These are phyloP conservation scores for Betula pendula DNA, from an alignment of 306 rosid genomes.

Conservation along the genomic window DNA sequence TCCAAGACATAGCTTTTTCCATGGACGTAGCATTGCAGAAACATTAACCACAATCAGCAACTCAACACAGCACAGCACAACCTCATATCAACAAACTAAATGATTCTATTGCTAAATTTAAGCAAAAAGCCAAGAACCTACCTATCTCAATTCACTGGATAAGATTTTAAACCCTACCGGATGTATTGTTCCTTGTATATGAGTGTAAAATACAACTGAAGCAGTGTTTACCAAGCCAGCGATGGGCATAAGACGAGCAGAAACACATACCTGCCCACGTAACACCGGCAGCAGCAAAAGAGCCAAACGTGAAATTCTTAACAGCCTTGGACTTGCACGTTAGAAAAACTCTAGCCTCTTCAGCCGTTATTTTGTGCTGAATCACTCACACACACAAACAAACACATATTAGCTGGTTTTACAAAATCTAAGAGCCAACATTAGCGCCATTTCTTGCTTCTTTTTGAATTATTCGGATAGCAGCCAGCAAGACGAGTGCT, in stretches of 20 bases:
- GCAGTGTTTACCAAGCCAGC: background rate
- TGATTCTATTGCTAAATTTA: background rate
- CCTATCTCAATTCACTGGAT: background rate
- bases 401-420: background rate
- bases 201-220: background rate
- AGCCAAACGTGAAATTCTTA: conserved; percentile 25
- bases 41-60: background rate
- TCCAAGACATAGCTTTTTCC: background rate
- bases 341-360: conserved; percentile 40
- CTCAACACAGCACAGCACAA: background rate
- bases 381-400: background rate
- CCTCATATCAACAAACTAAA: background rate
- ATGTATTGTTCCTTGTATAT: background rate
- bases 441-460: no score
- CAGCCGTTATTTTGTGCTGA: conserved; percentile 44
- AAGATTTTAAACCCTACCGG: background rate
- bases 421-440: background rate
- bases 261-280: conserved; percentile 53
- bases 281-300: conserved; percentile 41
- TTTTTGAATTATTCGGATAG: background rate
- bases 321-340: conserved; percentile 42
- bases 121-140: background rate
- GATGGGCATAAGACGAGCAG: background rate
- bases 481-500: background rate
- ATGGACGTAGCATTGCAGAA: background rate